phyloP scores from a whole-genome alignment of 169 alveolate genomes.

The Eimeria maxima region DNA sequence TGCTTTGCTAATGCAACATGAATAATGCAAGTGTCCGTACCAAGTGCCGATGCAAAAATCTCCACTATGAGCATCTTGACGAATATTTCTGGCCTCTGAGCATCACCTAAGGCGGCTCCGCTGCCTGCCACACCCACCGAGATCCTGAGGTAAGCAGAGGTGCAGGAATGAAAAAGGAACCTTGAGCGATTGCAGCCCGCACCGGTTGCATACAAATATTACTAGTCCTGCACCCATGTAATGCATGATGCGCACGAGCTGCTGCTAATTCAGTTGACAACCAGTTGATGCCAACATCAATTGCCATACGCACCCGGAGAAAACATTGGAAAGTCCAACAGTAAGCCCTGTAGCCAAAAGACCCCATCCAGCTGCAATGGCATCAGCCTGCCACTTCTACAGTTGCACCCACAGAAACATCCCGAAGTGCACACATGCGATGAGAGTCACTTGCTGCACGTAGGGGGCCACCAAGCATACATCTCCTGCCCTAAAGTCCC shows the following conservation, averaged over 20 bases:
- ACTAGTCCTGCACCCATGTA: neutral
- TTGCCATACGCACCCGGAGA: conserved; percentile 95
- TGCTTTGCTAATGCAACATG: neutral
- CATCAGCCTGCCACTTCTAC: conserved; percentile 87
- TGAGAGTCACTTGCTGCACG: neutral
- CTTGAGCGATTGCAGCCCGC: neutral
- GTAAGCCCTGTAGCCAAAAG: conserved; percentile 98
- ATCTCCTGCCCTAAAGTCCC: neutral
- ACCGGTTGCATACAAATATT: neutral
- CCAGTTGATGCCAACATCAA: conserved; percentile 12
- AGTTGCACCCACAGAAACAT: neutral
- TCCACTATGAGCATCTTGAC: conserved; percentile 99
- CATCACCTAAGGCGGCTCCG: conserved; percentile 99
- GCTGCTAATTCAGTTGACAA: neutral
- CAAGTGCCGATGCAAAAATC: conserved; percentile 99
- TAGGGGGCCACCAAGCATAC: neutral
- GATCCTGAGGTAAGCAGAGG: conserved; percentile 65
- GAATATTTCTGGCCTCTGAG: conserved; percentile 99
- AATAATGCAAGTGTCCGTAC: conserved; percentile 85
- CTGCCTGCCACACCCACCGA: conserved; percentile 99
- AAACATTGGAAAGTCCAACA: conserved; percentile 99
- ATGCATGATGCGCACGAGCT: neutral
- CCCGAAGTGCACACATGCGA: neutral
- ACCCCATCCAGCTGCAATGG: conserved; percentile 95
- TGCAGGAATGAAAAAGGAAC: neutral